These are phyloP conservation scores for Boletus subparvulus DNA, from an alignment of 768 basidiomycete species.

Conservation along the genomic window DNA sequence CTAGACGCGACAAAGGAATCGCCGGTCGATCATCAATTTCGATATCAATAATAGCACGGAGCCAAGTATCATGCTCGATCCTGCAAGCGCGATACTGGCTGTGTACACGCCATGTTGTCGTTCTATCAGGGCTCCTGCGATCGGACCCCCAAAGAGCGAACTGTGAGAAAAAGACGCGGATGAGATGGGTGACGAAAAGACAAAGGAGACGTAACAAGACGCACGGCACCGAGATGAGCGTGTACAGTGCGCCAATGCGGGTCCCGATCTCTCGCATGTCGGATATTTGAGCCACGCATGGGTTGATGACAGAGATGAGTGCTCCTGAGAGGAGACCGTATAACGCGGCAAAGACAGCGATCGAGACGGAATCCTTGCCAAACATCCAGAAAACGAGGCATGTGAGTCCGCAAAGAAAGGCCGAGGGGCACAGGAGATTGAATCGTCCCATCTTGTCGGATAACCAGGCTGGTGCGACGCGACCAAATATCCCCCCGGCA, in stretches of 20 bases:
- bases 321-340: conserved; percentile 71
- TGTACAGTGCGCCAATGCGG: conserved; percentile 65
- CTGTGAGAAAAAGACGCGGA: conserved; percentile 31
- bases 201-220: conserved; percentile 32
- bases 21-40: conserved; percentile 44
- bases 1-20: conserved; percentile 48
- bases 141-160: conserved; percentile 62
- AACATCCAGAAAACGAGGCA: conserved; percentile 60
- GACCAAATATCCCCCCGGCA: conserved; percentile 63
- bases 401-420: conserved; percentile 60
- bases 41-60: conserved; percentile 56
- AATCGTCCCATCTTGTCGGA: conserved; percentile 67
- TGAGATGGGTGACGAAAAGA: not conserved
- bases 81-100: conserved; percentile 59
- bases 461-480: conserved; percentile 59
- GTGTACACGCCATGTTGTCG: conserved; percentile 44
- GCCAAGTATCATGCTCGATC: conserved; percentile 56
- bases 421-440: conserved; percentile 63
- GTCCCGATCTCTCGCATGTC: conserved; percentile 57
- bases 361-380: conserved; percentile 36
- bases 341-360: conserved; percentile 51
- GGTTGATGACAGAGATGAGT: conserved; percentile 65
- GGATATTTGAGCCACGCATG: conserved; percentile 68
- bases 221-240: conserved; percentile 67
- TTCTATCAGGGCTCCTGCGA: conserved; percentile 57